Base-by-base conservation (phyloP, 2,329 filamentous ascomycete genomes). In the Fusarium foetens region DNA sequence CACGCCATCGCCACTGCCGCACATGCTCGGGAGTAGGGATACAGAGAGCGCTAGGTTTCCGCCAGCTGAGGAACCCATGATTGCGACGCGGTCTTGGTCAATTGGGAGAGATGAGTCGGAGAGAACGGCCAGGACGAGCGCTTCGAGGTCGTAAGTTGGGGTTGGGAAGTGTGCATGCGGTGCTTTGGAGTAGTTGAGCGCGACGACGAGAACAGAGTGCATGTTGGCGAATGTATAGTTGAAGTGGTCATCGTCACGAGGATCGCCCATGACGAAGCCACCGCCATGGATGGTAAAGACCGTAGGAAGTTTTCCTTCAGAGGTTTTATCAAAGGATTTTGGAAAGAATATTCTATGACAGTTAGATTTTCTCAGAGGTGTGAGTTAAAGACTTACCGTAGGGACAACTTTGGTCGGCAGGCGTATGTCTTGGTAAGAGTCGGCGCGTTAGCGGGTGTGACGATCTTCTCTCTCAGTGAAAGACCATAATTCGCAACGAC, bases 151-250 rank as follows among this genome's bases (percentile, higher is more conserved):
- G n/a, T 69, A 72, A 11, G 17, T 54, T 0, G 68, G 58, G 0
- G 49, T 43, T 27, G 69, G 69, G 4, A 71, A 71, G 21, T 42
- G 58, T 4, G 10, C 31, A 4, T 8, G 33, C 1, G 68, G 69
- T 3, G 68, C 55, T 27, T 71, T 72, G 17, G 45, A 43, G 29
- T 71, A 71, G 23, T 72, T 64, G 1, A 71, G 16, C 9, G 69
- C 63, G 2, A 71, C 12, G n/a, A 71, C 63, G 6, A 71, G 14
- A 4, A 65, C 33, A 0, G 58, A 72, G 8, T 72, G 42, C 41
- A 71, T 71, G 29, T 72, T 63, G 13, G 63, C 54, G 21, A 72
- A 71, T 0, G 19, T 39, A 1, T 55, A 68, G 16, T 69, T 71
- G 38, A 67, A 59, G 0, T 31, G 4, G 16, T 71, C 69, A 17